Base-by-base conservation (phyloP, 805 yeast species). In the Nakazawaea anatomiae region DNA sequence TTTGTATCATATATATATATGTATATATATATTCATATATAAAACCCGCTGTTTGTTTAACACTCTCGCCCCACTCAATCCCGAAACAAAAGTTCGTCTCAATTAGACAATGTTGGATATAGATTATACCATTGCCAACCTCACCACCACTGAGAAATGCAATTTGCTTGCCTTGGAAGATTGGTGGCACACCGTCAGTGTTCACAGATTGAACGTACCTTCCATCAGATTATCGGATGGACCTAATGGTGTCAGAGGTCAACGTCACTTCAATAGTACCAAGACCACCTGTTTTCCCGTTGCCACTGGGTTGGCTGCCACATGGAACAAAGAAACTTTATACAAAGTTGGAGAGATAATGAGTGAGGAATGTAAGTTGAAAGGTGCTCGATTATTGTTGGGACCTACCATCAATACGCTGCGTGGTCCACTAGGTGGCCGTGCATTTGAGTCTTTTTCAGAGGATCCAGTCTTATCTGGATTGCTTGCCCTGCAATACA, bases 201-300 rank as follows among this genome's bases (percentile, higher is more conserved):
- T 73, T 36, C 61, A 58, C 18, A 55, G 75, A 50, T 57, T 71
- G 46, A 61, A 60, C 8, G 54, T 73, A 35, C 76, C 75, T 1
- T 55, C 66, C 6, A 49, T 71, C 4, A 59, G 75, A 47, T 56
- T 66, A 10, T 54, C 61, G 5, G 80, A 75, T 56, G 80, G 79
- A 4, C 80, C 80, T 30, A 75, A 75, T 54, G 80, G 80, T 43
- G 61, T 75, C 46, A 60, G 79, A 50, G 79, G 79, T 4, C 68
- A 70, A 39, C 66, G 61, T 14, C 69, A 70, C 53, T 70, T 72
- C 57, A 63, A 70, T 51, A 61, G 70, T 7, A 65, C 67, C 31
- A 76, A 76, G 10, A 64, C 78, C 30, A 73, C 72, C 52, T 72
- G 77, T 54, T 70, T 74, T 57, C 71, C 78, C 1, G 70, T 72